Evolutionary conservation across 2,329 filamentous ascomycete species (phyloP), one percentile per base, ranked within the genome.

Genomic region (Colletotrichum melonis): DNA sequence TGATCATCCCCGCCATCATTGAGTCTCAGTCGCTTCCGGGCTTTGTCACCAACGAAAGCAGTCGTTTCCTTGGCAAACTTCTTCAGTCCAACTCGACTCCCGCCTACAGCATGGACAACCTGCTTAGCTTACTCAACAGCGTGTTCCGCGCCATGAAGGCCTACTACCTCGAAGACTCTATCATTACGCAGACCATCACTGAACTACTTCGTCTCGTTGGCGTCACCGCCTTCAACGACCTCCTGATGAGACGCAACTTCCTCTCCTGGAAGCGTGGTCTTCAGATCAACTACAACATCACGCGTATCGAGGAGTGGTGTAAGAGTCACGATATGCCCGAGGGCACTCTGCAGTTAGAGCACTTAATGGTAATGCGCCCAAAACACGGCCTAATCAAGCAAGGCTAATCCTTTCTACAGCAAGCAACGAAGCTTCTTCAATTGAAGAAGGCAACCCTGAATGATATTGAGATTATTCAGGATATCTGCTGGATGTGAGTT

Each of bases 261-360:
- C 90, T 99, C 71, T 98, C 95, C 0, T 99, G 97, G 97, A 99
- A 99, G 88, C 95, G 97, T 83, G 97, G 97, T 78, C 90, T 99
- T 67, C 97, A 99, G 84, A 99, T 99, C 86, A 99, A 99, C 86
- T 99, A 99, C 88, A 99, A 99, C 86, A 99, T 99, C 83, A 99
- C 97, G 28, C 92, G 97, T 71, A 99, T 99, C 76, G 97, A 99
- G 84, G 97, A 99, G 85, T 99, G 97, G 97, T 99, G 97, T 86
- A 99, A 99, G 91, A 98, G 95, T 80, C 97, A 99, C 82, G 97
- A 98, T 78, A 98, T 99, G 96, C 97, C 97, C 1, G 96, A 99
- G 84, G 97, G 97, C 68, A 99, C 96, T 35, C 89, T 99, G 66
- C 96, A 98, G 86, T 90, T 99, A 69, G 97, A 99, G 87, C 97